Base-by-base conservation (phyloP, 139 green algal genomes). In the Raphidocelis subcapitata region DNA sequence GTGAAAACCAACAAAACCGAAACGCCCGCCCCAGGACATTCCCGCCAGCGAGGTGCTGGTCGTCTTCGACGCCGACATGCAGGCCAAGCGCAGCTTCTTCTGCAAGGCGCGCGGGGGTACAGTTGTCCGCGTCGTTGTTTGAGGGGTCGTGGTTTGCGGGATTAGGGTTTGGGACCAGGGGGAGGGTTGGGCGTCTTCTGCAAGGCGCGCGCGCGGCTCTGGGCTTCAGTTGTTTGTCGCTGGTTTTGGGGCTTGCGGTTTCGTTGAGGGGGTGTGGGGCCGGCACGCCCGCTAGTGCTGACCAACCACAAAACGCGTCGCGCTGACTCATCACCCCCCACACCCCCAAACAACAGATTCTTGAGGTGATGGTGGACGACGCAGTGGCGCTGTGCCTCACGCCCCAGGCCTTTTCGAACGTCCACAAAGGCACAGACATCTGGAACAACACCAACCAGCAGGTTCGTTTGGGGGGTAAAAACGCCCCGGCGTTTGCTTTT, bases 391-490 rank as follows among this genome's bases (percentile, higher is more conserved):
- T 88, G 73, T 72, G 62, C 60, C 63, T 84, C 36, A 72, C 46
- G 2, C 77, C 73, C 21, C 87, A 92, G 80, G 83, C 79, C 66
- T 94, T 93, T 65, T 86, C 87, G 82, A 94, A 94, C 62, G 84
- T 94, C 18, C 86, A 92, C 66, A 56, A 76, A 20, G 64, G 80
- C 57, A 79, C 66, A 28, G 89, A 94, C 80, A 86, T 94, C 67
- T 94, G 89, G 78, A 94, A 94, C 79, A 82, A 94, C 74, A 83
- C 82, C 69, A 94, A 94, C 65, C 78, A 89, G 33, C 10, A 86
- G 91, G 65, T 49, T 12, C 41, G 41, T 8, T 12, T 8, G 41
- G 41, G 8, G 41, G 41, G n/a, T n/a, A n/a, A n/a, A n/a, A n/a
- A 23, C 63, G 32, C 5, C 4, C n/a, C 3, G n/a, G 52, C 36